Base-by-base conservation (phyloP, 495 filamentous ascomycete genomes). In the Penicillium canariense region DNA sequence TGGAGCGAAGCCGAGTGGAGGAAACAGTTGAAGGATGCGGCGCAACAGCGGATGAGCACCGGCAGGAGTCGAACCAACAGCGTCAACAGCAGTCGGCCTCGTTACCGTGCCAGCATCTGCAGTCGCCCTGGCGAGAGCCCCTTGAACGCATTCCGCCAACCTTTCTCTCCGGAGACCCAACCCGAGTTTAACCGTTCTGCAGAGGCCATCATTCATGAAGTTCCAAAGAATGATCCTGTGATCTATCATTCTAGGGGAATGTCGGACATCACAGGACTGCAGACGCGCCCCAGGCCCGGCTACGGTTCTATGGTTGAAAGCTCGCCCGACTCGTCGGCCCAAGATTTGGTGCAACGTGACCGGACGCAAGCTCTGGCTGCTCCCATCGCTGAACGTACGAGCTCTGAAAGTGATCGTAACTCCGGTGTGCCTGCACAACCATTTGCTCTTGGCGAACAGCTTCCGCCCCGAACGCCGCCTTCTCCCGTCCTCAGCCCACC, bases 1-100 rank as follows among this genome's bases (percentile, higher is more conserved):
- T 96, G 91, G 89, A 85, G 74, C 34, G 95, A 97, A 69, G 75
- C 84, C n/a, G 86, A 96, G 58, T 97, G 95, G 95, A 81, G 94
- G 50, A 82, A 80, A 61, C 84, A 88, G 65, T 66, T 99, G 70
- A 97, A 97, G 73, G 90, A 96, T 49, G 76, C 94, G 36, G 97
- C 95, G 2, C 79, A 86, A n/a, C 84, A 82, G 28, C 86, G 91
- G 9, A 91, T 95, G 81, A 69, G 76, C 20, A 59, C 72, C 26
- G 73, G 69, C n/a, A 66, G 68, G 32, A 74, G 77, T 60, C 62
- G 79, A 17, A 70, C 76, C 47, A 82, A 84, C 46, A 89, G 87
- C 62, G 73, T 85, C 43, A 81, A 78, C 26, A 79, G 78, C 57
- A 81, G 79, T 63, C 75, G 78, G 32, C 79, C 80, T 56, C 81